Evolutionary conservation across 495 filamentous ascomycete species (phyloP).

Genomic region (Daldinia caldariorum): DNA sequence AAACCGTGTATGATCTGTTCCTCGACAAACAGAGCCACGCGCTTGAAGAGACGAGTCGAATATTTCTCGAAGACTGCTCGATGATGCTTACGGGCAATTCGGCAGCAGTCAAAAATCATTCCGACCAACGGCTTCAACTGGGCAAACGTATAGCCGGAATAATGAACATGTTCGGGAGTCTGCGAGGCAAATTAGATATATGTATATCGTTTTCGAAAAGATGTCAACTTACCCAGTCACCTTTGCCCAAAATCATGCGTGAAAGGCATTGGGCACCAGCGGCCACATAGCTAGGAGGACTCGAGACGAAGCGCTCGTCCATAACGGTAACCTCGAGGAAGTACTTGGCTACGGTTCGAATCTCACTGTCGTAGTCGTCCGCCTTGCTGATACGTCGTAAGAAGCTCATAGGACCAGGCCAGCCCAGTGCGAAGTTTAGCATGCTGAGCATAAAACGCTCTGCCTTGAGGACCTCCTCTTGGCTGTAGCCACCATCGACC

Average conservation of each 20-base stretch:
- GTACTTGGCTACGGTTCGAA: constrained; percentile 95
- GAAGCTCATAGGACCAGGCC: constrained; percentile 98
- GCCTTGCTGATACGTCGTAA: constrained; percentile 96
- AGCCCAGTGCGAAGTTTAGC: constrained; percentile 93
- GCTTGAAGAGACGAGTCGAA: constrained; percentile 80
- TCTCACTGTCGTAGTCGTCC: constrained; percentile 96
- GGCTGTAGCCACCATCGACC: constrained; percentile 90
- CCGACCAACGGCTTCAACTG: constrained; percentile 82
- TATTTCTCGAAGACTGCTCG: constrained; percentile 91
- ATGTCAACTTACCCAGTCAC: constrained; percentile 80
- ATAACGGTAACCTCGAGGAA: constrained; percentile 96
- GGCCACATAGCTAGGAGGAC: constrained; percentile 86
- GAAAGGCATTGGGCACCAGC: constrained; percentile 94
- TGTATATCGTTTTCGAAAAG: constrained; percentile 35
- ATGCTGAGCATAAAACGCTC: constrained; percentile 98
- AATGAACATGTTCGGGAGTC: constrained; percentile 85
- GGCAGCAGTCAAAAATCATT: constrained; percentile 86
- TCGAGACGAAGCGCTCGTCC: constrained; percentile 96
- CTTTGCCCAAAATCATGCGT: constrained; percentile 87
- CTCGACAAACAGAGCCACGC: constrained; percentile 81
- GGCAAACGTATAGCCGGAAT: constrained; percentile 87
- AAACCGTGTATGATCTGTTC: constrained; percentile 70
- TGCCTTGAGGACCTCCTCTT: constrained; percentile 94
- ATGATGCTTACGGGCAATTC: constrained; percentile 82
- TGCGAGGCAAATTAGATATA: constrained; percentile 47